phyloP scores from a whole-genome alignment of 192 early-diverging fungal species.

The Gigaspora rosea region DNA sequence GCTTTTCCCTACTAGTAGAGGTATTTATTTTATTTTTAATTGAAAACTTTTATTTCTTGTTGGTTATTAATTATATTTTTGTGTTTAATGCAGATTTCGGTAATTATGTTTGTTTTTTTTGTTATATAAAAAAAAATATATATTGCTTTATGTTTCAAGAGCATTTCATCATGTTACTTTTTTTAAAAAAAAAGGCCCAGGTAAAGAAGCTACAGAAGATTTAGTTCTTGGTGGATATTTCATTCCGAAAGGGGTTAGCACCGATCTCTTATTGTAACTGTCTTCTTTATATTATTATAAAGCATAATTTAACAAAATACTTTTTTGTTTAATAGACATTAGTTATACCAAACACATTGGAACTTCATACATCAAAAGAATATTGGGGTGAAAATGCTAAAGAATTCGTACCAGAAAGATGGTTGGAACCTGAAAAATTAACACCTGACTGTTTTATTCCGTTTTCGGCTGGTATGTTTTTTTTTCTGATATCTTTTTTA shows the following conservation, averaged over 20 bases:
- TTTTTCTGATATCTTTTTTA: background rate
- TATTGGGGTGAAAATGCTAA: conserved; percentile 52
- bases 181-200: conserved; percentile 37
- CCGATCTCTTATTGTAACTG: background rate
- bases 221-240: conserved; percentile 45
- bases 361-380: conserved; percentile 41
- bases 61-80: background rate
- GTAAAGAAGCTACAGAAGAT: conserved; percentile 37
- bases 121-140: background rate
- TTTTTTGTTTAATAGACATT: conserved; percentile 10
- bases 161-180: background rate
- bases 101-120: background rate
- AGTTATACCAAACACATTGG: conserved; percentile 38
- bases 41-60: background rate
- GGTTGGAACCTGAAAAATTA: conserved; percentile 29
- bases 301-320: background rate
- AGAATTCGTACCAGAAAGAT: conserved; percentile 54
- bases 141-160: background rate
- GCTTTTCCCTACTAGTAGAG: conserved; percentile 44
- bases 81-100: background rate
- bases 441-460: conserved; percentile 3
- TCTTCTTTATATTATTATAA: background rate
- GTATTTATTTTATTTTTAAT: background rate
- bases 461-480: conserved; percentile 7
- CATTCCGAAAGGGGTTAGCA: conserved; percentile 42